Conservation (phyloP, 768 basidiomycete genomes). For the Lactarius evosmus region DNA sequence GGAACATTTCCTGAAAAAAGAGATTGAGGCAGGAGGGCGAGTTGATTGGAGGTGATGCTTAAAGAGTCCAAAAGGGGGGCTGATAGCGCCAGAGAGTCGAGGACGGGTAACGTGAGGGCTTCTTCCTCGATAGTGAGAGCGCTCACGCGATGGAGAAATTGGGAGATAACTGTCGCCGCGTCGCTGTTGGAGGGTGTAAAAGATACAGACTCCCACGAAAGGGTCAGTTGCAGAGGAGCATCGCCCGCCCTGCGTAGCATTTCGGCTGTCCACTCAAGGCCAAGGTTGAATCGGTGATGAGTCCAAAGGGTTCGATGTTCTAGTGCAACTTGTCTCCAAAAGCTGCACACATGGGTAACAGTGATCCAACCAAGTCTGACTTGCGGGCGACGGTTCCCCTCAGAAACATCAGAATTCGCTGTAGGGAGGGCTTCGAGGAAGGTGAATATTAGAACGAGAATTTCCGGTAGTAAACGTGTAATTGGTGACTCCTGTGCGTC, state of each 20-base stretch:
- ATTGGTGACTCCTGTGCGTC: not conserved
- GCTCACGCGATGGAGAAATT: conserved; percentile 10
- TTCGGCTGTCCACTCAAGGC: conserved; percentile 16
- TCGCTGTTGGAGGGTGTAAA: conserved; percentile 3
- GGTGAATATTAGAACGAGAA: conserved; percentile 15
- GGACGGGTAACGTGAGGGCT: not conserved
- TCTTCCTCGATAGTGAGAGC: conserved; percentile 13
- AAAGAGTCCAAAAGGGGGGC: conserved; percentile 15
- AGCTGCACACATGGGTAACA: conserved; percentile 20
- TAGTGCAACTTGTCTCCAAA: conserved; percentile 21
- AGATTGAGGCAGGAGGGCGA: conserved; percentile 5
- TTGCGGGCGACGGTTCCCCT: not conserved
- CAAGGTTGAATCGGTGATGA: conserved; percentile 17
- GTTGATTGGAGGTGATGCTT: not conserved
- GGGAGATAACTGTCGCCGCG: conserved; percentile 6
- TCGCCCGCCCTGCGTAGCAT: conserved; percentile 14
- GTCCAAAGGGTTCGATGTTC: conserved; percentile 13
- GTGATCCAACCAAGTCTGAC: conserved; percentile 20
- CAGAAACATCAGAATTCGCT: not conserved
- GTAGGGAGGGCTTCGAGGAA: conserved; percentile 12
- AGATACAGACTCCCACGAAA: conserved; percentile 2
- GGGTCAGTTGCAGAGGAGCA: conserved; percentile 8
- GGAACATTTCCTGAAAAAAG: conserved; percentile 8
- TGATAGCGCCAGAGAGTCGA: not conserved
- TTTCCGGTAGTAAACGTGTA: conserved; percentile 13